These are phyloP conservation scores for Eustoma russellianum DNA, from an alignment of 257 asterid genomes.

Conservation along the genomic window DNA sequence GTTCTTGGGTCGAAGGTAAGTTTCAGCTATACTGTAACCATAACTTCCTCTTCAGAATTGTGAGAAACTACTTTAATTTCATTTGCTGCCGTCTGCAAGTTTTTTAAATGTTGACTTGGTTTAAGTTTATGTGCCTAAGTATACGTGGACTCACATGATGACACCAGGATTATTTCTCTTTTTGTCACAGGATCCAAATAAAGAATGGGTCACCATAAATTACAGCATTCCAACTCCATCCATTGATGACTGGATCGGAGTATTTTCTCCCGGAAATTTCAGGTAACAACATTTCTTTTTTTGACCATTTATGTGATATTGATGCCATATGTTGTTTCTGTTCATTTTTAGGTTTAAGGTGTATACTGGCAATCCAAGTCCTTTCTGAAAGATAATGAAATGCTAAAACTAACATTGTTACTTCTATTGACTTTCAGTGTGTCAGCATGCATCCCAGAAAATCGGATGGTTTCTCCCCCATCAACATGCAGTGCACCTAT, in stretches of 20 bases:
- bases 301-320: neutral
- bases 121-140: neutral
- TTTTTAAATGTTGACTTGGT: neutral
- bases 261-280: constrained; percentile 91
- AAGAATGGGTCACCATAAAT: constrained; percentile 62
- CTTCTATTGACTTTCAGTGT: constrained; percentile 37
- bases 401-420: neutral
- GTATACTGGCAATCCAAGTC: no score
- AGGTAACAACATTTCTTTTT: constrained; percentile 31
- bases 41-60: neutral
- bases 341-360: no score
- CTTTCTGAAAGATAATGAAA: no score
- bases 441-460: constrained; percentile 61
- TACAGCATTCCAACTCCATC: constrained; percentile 52
- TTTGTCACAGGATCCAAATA: constrained; percentile 33
- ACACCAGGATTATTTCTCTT: neutral
- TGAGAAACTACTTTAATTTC: no score
- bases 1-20: constrained; percentile 70
- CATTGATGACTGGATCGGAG: constrained; percentile 82
- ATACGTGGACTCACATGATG: neutral
- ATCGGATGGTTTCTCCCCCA: constrained; percentile 55
- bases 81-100: no score
- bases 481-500: constrained; percentile 77
- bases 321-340: no score
- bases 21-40: neutral